Evolutionary conservation across 768 basidiomycete genomes (phyloP).

Genomic region (Rhizopogon vesiculosus): DNA sequence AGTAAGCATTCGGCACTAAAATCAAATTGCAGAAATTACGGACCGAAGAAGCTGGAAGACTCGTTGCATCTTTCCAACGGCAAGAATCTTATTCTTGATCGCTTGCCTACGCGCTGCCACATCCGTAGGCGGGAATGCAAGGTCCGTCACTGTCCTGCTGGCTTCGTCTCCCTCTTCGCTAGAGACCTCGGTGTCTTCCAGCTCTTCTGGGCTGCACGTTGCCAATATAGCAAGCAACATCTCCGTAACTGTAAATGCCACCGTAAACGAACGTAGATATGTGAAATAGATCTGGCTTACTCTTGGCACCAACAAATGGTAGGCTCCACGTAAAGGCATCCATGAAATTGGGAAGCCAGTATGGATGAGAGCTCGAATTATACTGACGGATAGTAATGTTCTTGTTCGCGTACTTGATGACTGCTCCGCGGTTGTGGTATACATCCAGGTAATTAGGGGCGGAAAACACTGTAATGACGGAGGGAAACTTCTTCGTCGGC

Average conservation of each 20-base stretch:
- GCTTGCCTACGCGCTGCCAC: slow-evolving; percentile 55
- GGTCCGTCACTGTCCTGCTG: slow-evolving; percentile 19
- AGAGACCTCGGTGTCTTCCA: slow-evolving; percentile 52
- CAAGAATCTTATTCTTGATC: slow-evolving; percentile 93
- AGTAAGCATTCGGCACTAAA: background rate
- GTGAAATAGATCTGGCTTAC: slow-evolving; percentile 40
- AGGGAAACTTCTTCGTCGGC: slow-evolving; percentile 91
- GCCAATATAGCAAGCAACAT: slow-evolving; percentile 95
- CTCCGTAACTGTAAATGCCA: slow-evolving; percentile 69
- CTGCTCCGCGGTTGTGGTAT: slow-evolving; percentile 94
- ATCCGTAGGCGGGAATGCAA: slow-evolving; percentile 35
- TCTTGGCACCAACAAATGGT: slow-evolving; percentile 97
- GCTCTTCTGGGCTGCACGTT: slow-evolving; percentile 91
- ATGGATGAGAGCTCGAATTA: slow-evolving; percentile 75
- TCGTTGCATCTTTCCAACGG: slow-evolving; percentile 86
- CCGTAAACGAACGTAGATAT: background rate
- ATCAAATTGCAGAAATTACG: slow-evolving; percentile 20
- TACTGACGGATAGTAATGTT: slow-evolving; percentile 95
- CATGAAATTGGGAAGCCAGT: slow-evolving; percentile 98
- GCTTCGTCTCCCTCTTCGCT: slow-evolving; percentile 38
- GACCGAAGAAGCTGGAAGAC: slow-evolving; percentile 88
- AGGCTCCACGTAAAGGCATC: slow-evolving; percentile 98
- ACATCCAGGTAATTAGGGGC: slow-evolving; percentile 98
- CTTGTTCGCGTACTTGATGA: slow-evolving; percentile 97
- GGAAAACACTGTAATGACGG: slow-evolving; percentile 97